phyloP scores from a whole-genome alignment of 177 flowering plant species.

The Vitis hybrid region DNA sequence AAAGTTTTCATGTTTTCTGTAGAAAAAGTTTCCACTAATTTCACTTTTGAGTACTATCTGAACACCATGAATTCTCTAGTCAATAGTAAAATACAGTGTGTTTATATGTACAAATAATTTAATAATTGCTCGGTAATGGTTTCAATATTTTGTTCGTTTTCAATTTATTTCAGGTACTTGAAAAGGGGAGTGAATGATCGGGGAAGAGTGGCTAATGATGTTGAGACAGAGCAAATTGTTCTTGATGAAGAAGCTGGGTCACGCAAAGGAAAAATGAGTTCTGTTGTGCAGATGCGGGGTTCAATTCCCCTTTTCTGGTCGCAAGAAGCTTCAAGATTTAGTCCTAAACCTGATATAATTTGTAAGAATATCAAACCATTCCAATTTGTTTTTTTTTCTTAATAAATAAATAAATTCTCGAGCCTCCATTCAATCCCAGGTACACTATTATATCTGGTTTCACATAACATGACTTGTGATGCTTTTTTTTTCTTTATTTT shows the following conservation, averaged over 20 bases:
- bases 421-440: neutral
- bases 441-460: neutral
- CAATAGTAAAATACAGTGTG: neutral
- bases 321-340: slow-evolving; percentile 93
- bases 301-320: slow-evolving; percentile 99
- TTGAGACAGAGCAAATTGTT: slow-evolving; percentile 95
- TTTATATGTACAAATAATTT: neutral
- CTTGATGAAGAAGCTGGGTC: slow-evolving; percentile 94
- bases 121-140: neutral
- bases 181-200: slow-evolving; percentile 97
- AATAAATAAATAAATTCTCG: neutral
- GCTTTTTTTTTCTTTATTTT: neutral
- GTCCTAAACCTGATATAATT: slow-evolving; percentile 97
- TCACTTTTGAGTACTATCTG: neutral
- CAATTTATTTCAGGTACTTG: slow-evolving; percentile 55
- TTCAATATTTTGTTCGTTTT: slow-evolving; percentile 9
- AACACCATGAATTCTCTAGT: neutral
- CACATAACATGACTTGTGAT: neutral
- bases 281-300: slow-evolving; percentile 97
- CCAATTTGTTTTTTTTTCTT: neutral
- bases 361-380: slow-evolving; percentile 40
- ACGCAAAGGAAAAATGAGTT: slow-evolving; percentile 90
- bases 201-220: slow-evolving; percentile 98
- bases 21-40: neutral
- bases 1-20: too few species aligned